Percentiles rank a stretch among this genome's conserved stretches.
These are phyloP conservation scores for Blastobotrys americana DNA, from an alignment of 805 yeast genomes.

Conservation along the genomic window DNA sequence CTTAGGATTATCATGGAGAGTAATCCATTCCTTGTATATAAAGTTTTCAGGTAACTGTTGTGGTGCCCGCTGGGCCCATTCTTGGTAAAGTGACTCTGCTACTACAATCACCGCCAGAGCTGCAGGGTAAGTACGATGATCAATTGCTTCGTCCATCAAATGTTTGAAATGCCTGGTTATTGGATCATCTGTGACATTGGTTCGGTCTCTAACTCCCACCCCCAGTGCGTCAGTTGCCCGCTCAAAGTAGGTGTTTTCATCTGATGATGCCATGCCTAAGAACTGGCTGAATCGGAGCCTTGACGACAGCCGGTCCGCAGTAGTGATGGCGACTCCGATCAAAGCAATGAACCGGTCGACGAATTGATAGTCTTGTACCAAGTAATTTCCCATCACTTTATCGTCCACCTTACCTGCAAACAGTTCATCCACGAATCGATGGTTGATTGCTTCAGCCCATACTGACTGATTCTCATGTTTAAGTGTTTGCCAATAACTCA, in stretches of 20 bases:
- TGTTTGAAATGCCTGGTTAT: neutral
- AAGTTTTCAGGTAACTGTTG: neutral
- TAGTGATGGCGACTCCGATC: conserved; percentile 1
- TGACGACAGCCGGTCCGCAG: neutral
- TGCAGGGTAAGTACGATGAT: neutral
- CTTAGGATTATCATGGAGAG: conserved; percentile 1
- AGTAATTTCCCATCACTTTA: conserved; percentile 1
- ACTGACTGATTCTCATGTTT: neutral
- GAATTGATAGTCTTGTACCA: conserved; percentile 1
- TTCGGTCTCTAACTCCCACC: neutral
- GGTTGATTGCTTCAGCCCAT: neutral
- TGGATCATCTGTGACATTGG: neutral
- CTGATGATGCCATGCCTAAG: neutral
- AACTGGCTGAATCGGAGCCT: neutral
- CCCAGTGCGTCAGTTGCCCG: conserved; percentile 1
- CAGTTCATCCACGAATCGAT: neutral
- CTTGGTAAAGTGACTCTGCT: conserved; percentile 2
- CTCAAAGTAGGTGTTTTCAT: conserved; percentile 2
- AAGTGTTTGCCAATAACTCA: neutral
- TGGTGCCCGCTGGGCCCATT: conserved; percentile 1
- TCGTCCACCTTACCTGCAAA: conserved; percentile 1
- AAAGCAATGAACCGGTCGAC: conserved; percentile 1
- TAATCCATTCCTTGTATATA: conserved; percentile 2
- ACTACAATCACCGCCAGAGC: neutral
- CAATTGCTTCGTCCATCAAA: neutral